Evolutionary conservation across 2,329 filamentous ascomycete genomes (phyloP), one percentile per base, ranked within the genome.

Genomic region (Aspergillus clavatus): DNA sequence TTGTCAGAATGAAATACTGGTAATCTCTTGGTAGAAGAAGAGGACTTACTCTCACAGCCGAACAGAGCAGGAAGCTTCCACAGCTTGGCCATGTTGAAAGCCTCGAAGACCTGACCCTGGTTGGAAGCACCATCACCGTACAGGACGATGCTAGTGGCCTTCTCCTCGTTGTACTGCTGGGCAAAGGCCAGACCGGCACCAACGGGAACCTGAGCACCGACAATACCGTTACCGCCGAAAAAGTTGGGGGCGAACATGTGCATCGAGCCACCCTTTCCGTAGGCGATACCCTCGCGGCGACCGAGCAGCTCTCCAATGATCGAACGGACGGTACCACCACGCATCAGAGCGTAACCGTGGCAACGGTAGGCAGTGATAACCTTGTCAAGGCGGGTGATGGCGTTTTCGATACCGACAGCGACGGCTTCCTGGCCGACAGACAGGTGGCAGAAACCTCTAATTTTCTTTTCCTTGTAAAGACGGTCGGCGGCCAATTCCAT

Each of bases 381-480:
- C 68, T 95, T 89, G 78, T 98, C 93, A 58, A 84, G 74, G 73
- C 88, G 89, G 63, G 83, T 87, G 67, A 98, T 87, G 57, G 90
- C 90, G 71, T 95, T 88, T 77, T 98, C 93, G 65, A 98, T 97
- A 69, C 93, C 93, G 60, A 90, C 84, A 48, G 93, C 89, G 57
- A 98, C 93, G 56, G 93, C 93, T 80, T 98, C 93, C 76, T 98
- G 93, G 53, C 93, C 93, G 48, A 87, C 95, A 48, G 93, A 97
- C 73, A 98, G 76, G 77, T 98, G 93, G 78, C 93, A 98, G 86
- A 98, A 98, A 76, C 93, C 93, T 63, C 93, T 87, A 63, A 98
- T 97, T 82, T 98, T 97, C 86, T 98, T 98, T 80, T 97, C 93
- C 80, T 98, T 98, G 87, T 98, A 98, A 66, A 98, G 79, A 69